phyloP scores from a whole-genome alignment of 805 yeast genomes.

The Lipomyces orientalis region DNA sequence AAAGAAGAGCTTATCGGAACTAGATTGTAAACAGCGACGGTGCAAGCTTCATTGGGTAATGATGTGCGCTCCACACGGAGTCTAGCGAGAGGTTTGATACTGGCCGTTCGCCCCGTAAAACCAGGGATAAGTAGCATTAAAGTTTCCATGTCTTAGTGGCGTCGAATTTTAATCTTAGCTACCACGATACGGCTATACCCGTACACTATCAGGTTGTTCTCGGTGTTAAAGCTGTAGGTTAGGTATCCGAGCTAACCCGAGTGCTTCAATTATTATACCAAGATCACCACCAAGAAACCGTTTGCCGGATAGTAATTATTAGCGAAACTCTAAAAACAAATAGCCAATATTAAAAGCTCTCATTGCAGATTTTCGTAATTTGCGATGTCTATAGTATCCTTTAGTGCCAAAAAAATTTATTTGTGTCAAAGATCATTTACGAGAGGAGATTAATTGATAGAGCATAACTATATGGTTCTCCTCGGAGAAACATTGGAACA shows the following conservation, averaged over 20 bases:
- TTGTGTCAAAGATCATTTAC: background rate
- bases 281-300: background rate
- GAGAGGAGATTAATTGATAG: background rate
- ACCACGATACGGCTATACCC: background rate
- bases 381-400: background rate
- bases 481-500: no score
- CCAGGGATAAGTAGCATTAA: background rate
- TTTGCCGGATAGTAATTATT: background rate
- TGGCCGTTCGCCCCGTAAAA: background rate
- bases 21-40: background rate
- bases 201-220: background rate
- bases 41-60: background rate
- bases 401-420: no score
- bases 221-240: background rate
- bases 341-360: background rate
- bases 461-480: no score
- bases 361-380: background rate
- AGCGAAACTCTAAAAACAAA: background rate
- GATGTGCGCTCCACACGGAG: constrained; percentile 3
- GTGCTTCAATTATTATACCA: background rate
- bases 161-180: no score
- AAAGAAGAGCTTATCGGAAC: background rate
- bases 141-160: background rate
- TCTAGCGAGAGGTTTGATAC: background rate
- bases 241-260: background rate